Percentiles rank a stretch among this genome's conserved stretches.
Conservation (phyloP, 768 basidiomycete species). For the Leccinum boreale region DNA sequence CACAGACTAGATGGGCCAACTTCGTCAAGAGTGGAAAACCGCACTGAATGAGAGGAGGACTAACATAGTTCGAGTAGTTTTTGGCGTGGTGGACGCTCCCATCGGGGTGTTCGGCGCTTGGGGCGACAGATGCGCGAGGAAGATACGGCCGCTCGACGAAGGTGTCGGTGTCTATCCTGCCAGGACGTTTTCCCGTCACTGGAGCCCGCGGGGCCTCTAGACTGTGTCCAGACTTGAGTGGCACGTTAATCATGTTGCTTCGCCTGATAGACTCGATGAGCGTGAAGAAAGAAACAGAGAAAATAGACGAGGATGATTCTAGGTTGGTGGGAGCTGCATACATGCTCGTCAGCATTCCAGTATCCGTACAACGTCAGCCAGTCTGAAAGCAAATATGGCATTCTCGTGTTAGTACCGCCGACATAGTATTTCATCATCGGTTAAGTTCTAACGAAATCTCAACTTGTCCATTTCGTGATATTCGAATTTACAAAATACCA, state of each 20-base stretch:
- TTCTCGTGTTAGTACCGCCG: slow-evolving; percentile 1
- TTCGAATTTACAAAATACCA: slow-evolving; percentile 16
- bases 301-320: slow-evolving; percentile 11
- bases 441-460: background rate
- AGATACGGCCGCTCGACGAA: slow-evolving; percentile 27
- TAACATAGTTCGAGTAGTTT: slow-evolving; percentile 20
- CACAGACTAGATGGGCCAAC: slow-evolving; percentile 27
- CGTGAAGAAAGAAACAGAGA: slow-evolving; percentile 17
- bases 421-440: background rate
- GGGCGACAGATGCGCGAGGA: slow-evolving; percentile 26
- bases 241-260: slow-evolving; percentile 16
- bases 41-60: background rate
- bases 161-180: slow-evolving; percentile 26
- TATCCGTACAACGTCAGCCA: background rate
- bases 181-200: slow-evolving; percentile 16
- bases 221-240: slow-evolving; percentile 18
- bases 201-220: slow-evolving; percentile 21
- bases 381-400: slow-evolving; percentile 16
- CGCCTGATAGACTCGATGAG: slow-evolving; percentile 18
- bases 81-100: slow-evolving; percentile 20
- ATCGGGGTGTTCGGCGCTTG: slow-evolving; percentile 20
- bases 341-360: slow-evolving; percentile 17
- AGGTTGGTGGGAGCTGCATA: slow-evolving; percentile 6
- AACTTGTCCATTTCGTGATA: slow-evolving; percentile 2
- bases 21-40: background rate